phyloP scores from a whole-genome alignment of 2,329 filamentous ascomycete species.

The Diaporthe sp. region DNA sequence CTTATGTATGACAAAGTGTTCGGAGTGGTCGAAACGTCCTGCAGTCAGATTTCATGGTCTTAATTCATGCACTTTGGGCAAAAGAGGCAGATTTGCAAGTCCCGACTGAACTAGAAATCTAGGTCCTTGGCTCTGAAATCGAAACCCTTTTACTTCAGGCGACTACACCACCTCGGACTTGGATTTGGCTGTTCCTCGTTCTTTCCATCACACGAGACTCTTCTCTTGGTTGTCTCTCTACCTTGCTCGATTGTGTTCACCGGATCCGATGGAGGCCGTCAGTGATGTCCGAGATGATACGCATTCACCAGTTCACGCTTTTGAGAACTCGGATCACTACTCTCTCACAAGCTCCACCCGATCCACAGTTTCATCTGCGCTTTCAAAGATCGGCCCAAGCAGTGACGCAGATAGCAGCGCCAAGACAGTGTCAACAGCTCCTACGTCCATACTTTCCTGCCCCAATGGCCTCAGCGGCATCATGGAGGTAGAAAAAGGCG shows the following conservation, averaged over 20 bases:
- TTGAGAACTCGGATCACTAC: background rate
- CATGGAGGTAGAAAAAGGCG: background rate
- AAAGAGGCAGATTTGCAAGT: background rate
- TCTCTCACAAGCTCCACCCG: background rate
- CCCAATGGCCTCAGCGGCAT: background rate
- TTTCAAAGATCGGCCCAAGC: background rate
- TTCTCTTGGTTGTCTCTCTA: background rate
- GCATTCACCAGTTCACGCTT: no score
- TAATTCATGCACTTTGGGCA: background rate
- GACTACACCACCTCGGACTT: background rate
- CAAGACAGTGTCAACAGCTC: background rate
- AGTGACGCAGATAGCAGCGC: background rate
- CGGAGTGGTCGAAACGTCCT: background rate
- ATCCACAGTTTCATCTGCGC: background rate
- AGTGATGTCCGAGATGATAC: background rate
- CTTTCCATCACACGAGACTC: background rate
- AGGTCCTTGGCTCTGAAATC: background rate
- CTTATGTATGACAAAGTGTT: background rate
- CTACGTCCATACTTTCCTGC: background rate
- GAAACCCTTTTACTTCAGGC: background rate
- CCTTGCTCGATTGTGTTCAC: background rate
- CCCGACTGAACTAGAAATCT: background rate
- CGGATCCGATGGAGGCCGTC: background rate
- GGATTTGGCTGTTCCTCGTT: background rate
- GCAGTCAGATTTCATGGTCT: background rate